phyloP scores from a whole-genome alignment of 208 protist species.

The Phytomonas francai region DNA sequence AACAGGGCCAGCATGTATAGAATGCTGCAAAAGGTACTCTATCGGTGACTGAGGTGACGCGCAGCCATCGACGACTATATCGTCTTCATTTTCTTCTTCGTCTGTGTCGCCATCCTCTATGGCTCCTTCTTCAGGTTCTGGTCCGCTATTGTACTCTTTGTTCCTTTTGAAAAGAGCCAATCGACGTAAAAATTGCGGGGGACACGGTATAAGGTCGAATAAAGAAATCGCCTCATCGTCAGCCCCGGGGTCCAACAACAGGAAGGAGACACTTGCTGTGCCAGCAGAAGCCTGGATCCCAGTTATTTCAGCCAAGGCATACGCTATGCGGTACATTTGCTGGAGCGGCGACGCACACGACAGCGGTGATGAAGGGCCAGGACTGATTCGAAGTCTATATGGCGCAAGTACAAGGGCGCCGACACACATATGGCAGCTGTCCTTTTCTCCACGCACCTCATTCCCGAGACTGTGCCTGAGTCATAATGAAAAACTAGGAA shows the following conservation, averaged over 20 bases:
- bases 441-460: not conserved
- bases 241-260: conserved; percentile 50
- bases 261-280: conserved; percentile 56
- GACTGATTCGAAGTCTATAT: conserved; percentile 8
- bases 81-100: not conserved
- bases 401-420: conserved; percentile 22
- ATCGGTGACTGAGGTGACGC: not conserved
- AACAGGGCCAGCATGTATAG: not conserved
- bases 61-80: not conserved
- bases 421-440: conserved; percentile 10
- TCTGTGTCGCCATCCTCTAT: too few relatives aligned
- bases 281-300: conserved; percentile 47
- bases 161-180: not conserved
- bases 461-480: not conserved
- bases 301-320: conserved; percentile 54
- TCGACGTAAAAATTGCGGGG: conserved; percentile 18
- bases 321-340: conserved; percentile 9
- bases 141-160: not conserved
- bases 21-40: conserved; percentile 1
- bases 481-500: not conserved
- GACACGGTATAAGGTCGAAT: conserved; percentile 53
- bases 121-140: too few relatives aligned
- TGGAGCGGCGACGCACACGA: too few relatives aligned
- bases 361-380: not conserved
- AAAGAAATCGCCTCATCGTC: conserved; percentile 64